Base-by-base conservation (phyloP, 2,329 filamentous ascomycete genomes). In the Penicillium expansum region DNA sequence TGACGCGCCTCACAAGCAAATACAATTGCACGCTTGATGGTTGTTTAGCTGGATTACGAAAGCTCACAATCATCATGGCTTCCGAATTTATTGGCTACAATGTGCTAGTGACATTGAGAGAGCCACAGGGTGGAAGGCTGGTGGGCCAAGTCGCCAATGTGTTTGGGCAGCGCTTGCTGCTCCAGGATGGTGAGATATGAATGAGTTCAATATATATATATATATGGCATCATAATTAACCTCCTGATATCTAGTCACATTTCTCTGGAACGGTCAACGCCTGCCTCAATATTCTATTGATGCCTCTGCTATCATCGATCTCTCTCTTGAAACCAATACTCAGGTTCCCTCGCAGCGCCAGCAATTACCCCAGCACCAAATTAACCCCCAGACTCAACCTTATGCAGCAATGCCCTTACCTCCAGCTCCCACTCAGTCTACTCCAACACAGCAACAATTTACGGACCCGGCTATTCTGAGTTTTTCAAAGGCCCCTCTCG, bases 401-500 rank as follows among this genome's bases (percentile, higher is more conserved):
- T 44, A 56, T 29, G 33, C 33, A 27, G 9, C 48, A 55, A 56
- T 58, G 52, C 56, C 56, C 38, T 55, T 63, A 48, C 54, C 56
- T 20, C 9, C 54, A 32, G 51, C 50, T 45, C 57, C 56, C 14
- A 49, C 57, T 35, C 51, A 62, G 30, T 24, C 43, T 57, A 76
- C 61, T 64, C 76, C 67, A 32, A 58, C 65, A n/a, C 68, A 67
- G 33, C 69, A 78, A 30, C 67, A 79, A 0, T 91, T 94, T 67
- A 82, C 87, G n/a, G 91, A 95, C 66, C 91, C 91, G 11, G 91
- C 91, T 4, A 95, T 95, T 54, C 71, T 95, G 44, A 92, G 90
- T 69, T 83, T 90, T 70, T 73, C 77, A 10, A 75, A 71, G 58
- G 68, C 71, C 11, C 57, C 68, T 35, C 29, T 39, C 10, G 14